Evolutionary conservation across 2,329 filamentous ascomycete genomes (phyloP), one percentile per base, ranked within the genome.

Genomic region (Apiospora saccharicola): DNA sequence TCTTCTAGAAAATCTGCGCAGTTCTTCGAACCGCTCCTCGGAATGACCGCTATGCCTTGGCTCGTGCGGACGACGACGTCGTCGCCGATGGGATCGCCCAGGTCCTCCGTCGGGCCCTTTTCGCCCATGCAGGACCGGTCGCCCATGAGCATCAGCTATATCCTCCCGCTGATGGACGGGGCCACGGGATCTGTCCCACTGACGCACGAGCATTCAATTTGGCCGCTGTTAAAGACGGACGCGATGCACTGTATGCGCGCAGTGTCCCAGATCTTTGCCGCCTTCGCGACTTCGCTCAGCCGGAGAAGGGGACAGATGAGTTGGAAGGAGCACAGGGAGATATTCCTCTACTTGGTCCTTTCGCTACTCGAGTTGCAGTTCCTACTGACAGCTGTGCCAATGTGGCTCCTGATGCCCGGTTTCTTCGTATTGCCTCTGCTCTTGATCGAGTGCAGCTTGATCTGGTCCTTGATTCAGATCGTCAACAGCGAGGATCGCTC

Each of bases 351-450:
- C 69, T 16, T 73, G n/a, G 14, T 74, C 0, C 70, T 74, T 41
- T 78, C 76, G 24, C 24, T 75, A 4, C 68, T 78, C 8, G 72
- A 77, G 47, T 14, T 76, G 19, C 75, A 77, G 24, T 46, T 77
- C 10, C 43, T 76, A 1, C 19, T 77, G 7, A 75, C 72, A 7
- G 43, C 71, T 34, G 44, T 67, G 64, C 46, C 74, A 8, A 70
- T 77, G 14, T 78, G 74, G 74, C 71, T 76, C 16, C 57, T 75
- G n/a, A 10, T 76, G n/a, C 76, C 77, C 5, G 77, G 75, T 3
- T 4, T 76, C 5, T 46, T 71, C 2, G 44, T 75, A 12, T 61
- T 77, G 41, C 75, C 76, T 13, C 75, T 72, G 51, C 24, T 77
- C 5, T 30, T 67, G 26, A n/a, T 76, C 3, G 73, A 77, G 26